These are phyloP conservation scores for Reticulascus tulasneorum DNA, from an alignment of 2,329 filamentous ascomycete species.

Conservation along the genomic window DNA sequence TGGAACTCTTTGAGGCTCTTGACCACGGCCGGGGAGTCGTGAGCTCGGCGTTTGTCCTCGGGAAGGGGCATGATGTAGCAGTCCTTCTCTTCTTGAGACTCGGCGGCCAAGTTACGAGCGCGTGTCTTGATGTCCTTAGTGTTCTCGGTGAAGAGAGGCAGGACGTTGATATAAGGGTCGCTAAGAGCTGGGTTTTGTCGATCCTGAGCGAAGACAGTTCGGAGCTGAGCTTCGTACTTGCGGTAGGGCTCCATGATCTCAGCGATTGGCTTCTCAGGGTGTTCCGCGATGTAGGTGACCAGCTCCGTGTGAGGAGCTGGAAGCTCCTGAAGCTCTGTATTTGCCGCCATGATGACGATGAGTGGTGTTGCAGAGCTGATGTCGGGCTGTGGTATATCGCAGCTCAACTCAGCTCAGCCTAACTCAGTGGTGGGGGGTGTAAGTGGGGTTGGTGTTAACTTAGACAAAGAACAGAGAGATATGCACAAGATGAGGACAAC, in stretches of 20 bases:
- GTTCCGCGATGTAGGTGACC: constrained; percentile 49
- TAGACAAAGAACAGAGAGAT: not conserved
- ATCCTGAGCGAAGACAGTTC: constrained; percentile 66
- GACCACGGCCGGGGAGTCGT: constrained; percentile 66
- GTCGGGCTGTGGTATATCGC: not conserved
- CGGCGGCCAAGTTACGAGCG: constrained; percentile 54
- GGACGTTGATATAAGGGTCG: constrained; percentile 57
- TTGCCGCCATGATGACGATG: constrained; percentile 29
- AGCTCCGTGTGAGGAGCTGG: constrained; percentile 43
- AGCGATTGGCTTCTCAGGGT: constrained; percentile 48
- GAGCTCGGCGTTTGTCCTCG: constrained; percentile 54
- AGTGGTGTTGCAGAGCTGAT: not conserved
- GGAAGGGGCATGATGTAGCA: constrained; percentile 68
- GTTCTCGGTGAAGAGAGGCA: constrained; percentile 60
- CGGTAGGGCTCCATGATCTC: constrained; percentile 64
- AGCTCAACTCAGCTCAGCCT: not conserved
- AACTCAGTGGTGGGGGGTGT: not conserved
- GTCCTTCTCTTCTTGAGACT: constrained; percentile 57
- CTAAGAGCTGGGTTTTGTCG: constrained; percentile 54
- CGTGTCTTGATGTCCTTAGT: constrained; percentile 57
- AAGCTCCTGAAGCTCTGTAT: constrained; percentile 37
- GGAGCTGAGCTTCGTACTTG: constrained; percentile 62
- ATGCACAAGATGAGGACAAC: not conserved
- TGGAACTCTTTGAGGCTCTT: constrained; percentile 65
- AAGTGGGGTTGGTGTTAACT: not conserved